phyloP scores from a whole-genome alignment of 1,284 basidiomycete species.

The Rhodotorula sp. region DNA sequence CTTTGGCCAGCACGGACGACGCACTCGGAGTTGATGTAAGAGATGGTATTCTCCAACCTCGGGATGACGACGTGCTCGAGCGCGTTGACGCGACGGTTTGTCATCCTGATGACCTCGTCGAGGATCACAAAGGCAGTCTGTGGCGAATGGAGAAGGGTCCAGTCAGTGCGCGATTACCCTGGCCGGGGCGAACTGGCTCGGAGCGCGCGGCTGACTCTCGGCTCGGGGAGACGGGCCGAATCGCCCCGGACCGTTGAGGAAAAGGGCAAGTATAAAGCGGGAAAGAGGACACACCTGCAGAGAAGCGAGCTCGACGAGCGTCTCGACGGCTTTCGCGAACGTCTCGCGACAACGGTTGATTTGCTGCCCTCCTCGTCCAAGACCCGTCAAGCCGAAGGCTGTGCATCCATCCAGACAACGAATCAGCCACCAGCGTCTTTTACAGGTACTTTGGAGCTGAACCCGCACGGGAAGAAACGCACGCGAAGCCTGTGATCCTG shows the following conservation, averaged over 20 bases:
- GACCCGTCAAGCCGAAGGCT: constrained; percentile 98
- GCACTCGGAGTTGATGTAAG: constrained; percentile 78
- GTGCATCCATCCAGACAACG: background rate
- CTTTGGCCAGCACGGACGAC: background rate
- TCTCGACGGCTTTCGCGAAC: constrained; percentile 95
- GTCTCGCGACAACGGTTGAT: constrained; percentile 90
- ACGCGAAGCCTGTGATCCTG: background rate
- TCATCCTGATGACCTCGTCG: constrained; percentile 97
- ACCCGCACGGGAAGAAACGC: background rate
- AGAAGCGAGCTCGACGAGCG: constrained; percentile 94
- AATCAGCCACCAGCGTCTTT: background rate
- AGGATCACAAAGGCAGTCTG: constrained; percentile 97
- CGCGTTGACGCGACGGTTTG: constrained; percentile 96
- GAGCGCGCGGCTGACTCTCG: background rate
- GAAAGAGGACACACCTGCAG: constrained; percentile 55
- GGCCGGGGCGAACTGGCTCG: background rate
- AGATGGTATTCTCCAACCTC: constrained; percentile 93
- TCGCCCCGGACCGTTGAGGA: no score
- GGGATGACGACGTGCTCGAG: constrained; percentile 99
- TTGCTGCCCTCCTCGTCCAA: constrained; percentile 95
- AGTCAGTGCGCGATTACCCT: background rate
- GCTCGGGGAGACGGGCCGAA: background rate
- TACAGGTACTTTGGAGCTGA: background rate
- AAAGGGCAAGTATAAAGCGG: no score
- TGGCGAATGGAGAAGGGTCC: background rate